phyloP scores from a whole-genome alignment of 371 early-diverging fungal genomes.

The Choanephora cucurbitarum region DNA sequence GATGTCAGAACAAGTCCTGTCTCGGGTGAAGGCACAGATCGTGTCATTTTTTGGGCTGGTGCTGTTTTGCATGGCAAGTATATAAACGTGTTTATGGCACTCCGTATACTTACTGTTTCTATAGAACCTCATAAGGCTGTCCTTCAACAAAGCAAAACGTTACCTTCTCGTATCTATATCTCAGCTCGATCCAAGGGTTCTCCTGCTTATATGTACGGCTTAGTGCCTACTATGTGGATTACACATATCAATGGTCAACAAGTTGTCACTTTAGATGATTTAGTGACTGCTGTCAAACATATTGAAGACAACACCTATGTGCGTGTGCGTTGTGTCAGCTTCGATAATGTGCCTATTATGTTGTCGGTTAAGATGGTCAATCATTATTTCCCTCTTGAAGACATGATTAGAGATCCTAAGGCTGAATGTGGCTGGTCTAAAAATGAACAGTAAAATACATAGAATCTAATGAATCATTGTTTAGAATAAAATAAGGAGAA shows the following conservation, averaged over 20 bases:
- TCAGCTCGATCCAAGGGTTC: constrained; percentile 73
- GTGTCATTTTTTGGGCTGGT: constrained; percentile 78
- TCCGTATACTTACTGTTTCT: neutral
- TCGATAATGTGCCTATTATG: constrained; percentile 80
- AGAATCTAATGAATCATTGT: no score
- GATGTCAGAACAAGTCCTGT: constrained; percentile 62
- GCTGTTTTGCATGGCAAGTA: constrained; percentile 64
- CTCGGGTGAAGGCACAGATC: constrained; percentile 67
- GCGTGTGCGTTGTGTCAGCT: constrained; percentile 81
- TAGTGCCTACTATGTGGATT: constrained; percentile 83
- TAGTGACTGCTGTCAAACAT: constrained; percentile 65
- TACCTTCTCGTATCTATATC: constrained; percentile 78
- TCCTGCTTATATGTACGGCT: constrained; percentile 82
- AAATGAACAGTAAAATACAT: constrained; percentile 21
- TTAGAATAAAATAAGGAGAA: no score
- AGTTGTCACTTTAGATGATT: constrained; percentile 66
- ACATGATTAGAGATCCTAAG: constrained; percentile 55
- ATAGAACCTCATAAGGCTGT: constrained; percentile 85
- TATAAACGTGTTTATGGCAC: no score
- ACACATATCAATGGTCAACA: constrained; percentile 68
- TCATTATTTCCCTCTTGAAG: constrained; percentile 75
- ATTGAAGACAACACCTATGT: constrained; percentile 74
- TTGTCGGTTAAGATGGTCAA: constrained; percentile 77
- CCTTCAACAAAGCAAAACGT: constrained; percentile 71
- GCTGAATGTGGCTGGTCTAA: constrained; percentile 61